Conservation (phyloP, 169 alveolate genomes). For the Plasmodium yoelii region DNA sequence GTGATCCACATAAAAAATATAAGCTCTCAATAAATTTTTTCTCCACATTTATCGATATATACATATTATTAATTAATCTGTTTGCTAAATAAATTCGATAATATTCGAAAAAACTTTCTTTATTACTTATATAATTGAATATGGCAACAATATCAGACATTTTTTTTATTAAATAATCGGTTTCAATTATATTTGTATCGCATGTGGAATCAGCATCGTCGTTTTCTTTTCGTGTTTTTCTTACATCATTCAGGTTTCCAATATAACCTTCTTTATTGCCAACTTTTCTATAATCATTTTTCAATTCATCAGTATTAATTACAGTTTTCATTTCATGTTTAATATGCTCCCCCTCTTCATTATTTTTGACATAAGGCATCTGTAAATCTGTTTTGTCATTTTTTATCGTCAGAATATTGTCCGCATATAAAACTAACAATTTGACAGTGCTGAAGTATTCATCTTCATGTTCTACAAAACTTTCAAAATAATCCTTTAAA, state of each 20-base stretch:
- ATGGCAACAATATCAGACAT: constrained; percentile 66
- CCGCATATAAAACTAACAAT: constrained; percentile 57
- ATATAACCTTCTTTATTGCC: background rate
- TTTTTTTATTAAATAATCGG: constrained; percentile 20
- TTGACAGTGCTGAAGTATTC: constrained; percentile 64
- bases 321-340: background rate
- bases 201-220: background rate
- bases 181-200: background rate
- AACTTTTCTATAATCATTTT: background rate
- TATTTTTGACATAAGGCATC: background rate
- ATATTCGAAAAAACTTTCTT: constrained; percentile 65
- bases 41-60: constrained; percentile 77
- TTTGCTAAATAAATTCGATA: constrained; percentile 68
- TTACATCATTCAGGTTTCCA: background rate
- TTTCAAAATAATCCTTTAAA: constrained; percentile 65
- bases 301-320: background rate
- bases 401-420: constrained; percentile 34
- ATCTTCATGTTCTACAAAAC: constrained; percentile 74
- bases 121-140: constrained; percentile 60
- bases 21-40: constrained; percentile 81
- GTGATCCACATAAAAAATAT: constrained; percentile 87
- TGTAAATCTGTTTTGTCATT: background rate
- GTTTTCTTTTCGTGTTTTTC: background rate
- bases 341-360: background rate
- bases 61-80: constrained; percentile 65